These are phyloP conservation scores for Rhizopogon salebrosus DNA, from an alignment of 768 basidiomycete genomes.

Conservation along the genomic window DNA sequence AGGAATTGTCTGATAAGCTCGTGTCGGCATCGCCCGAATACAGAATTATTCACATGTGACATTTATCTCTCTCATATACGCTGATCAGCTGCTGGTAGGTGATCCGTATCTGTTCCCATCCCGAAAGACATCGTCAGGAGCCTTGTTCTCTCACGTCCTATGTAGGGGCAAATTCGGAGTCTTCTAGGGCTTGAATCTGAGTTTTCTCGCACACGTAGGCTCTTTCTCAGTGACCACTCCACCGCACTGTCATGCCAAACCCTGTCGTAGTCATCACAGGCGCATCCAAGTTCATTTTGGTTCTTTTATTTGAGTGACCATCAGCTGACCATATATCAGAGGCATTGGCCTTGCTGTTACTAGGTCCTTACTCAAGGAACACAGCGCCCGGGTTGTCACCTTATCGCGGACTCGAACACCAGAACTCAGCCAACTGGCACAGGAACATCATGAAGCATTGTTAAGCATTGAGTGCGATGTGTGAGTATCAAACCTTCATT, in stretches of 20 bases:
- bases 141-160: too few species aligned
- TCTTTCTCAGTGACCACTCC: background rate
- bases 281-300: conserved; percentile 61
- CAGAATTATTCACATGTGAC: too few species aligned
- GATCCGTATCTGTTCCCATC: too few species aligned
- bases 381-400: conserved; percentile 67
- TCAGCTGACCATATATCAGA: conserved; percentile 25
- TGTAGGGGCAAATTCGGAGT: too few species aligned
- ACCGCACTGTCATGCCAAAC: conserved; percentile 22
- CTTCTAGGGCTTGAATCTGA: too few species aligned
- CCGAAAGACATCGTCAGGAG: too few species aligned
- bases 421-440: conserved; percentile 53
- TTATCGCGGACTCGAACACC: conserved; percentile 65
- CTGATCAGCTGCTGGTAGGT: too few species aligned
- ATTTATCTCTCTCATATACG: too few species aligned
- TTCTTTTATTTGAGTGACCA: background rate
- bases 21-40: too few species aligned
- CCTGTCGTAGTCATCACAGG: conserved; percentile 80
- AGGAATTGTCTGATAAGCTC: too few species aligned
- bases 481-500: conserved; percentile 39
- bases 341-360: conserved; percentile 81
- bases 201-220: background rate
- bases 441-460: conserved; percentile 35
- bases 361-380: conserved; percentile 54
- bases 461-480: conserved; percentile 67